These are phyloP conservation scores for Kalmanozyma brasiliensis DNA, from an alignment of 1,284 basidiomycete genomes.

Conservation along the genomic window DNA sequence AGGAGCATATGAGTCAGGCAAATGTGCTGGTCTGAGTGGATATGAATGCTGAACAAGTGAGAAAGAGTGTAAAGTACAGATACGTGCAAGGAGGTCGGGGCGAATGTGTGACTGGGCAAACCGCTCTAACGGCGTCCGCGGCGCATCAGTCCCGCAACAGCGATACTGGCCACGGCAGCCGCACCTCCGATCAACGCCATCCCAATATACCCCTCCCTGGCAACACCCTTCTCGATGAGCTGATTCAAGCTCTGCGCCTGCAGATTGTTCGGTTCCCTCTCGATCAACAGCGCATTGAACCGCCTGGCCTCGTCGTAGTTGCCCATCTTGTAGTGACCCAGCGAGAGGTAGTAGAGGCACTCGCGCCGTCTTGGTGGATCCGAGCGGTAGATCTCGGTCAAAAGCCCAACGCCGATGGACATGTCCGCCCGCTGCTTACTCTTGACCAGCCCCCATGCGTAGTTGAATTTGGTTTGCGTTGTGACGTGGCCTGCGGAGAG, in stretches of 20 bases:
- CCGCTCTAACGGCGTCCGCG: slow-evolving; percentile 35
- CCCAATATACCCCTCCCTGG: slow-evolving; percentile 88
- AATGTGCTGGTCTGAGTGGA: no score
- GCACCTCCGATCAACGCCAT: slow-evolving; percentile 92
- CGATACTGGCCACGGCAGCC: slow-evolving; percentile 83
- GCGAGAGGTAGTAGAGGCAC: slow-evolving; percentile 94
- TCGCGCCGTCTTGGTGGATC: slow-evolving; percentile 89
- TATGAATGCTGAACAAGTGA: slow-evolving; percentile 1
- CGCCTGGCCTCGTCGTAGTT: slow-evolving; percentile 92
- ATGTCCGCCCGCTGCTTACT: slow-evolving; percentile 60
- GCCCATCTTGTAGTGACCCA: slow-evolving; percentile 96
- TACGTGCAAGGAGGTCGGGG: not conserved
- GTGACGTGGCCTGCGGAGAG: slow-evolving; percentile 82
- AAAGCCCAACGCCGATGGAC: slow-evolving; percentile 83
- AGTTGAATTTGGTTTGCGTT: slow-evolving; percentile 97
- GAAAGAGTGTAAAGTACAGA: slow-evolving; percentile 26
- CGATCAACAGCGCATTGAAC: slow-evolving; percentile 90
- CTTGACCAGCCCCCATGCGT: slow-evolving; percentile 78
- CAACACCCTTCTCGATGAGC: slow-evolving; percentile 87
- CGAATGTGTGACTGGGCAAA: not conserved
- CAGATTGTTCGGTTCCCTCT: slow-evolving; percentile 92
- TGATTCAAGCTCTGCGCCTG: slow-evolving; percentile 87
- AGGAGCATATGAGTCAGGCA: no score
- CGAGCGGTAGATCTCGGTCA: slow-evolving; percentile 95
- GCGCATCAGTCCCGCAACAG: slow-evolving; percentile 77